Evolutionary conservation across 164 flowering plant genomes (phyloP).

Genomic region (Echeveria elegans): DNA sequence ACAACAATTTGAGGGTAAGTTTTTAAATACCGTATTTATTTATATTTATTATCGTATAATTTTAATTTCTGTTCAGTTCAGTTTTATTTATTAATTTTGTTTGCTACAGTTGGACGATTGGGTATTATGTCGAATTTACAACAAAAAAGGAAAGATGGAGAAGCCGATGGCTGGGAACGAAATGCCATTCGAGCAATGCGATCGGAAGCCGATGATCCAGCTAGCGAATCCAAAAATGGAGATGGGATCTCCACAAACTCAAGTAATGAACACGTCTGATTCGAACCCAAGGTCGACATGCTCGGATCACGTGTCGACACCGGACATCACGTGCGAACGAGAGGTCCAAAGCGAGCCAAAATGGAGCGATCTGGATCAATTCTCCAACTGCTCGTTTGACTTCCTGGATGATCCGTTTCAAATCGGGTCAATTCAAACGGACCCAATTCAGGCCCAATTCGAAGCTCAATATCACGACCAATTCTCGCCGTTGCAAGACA

Average conservation of each 20-base stretch:
- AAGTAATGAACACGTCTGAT: background rate
- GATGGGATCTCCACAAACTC: conserved; percentile 5
- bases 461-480: conserved; percentile 8
- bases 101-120: conserved; percentile 75
- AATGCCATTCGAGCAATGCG: conserved; percentile 15
- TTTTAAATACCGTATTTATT: background rate
- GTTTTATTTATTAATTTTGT: background rate
- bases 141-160: conserved; percentile 61
- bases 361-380: conserved; percentile 34
- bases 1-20: conserved; percentile 39
- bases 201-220: conserved; percentile 25
- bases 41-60: background rate
- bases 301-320: conserved; percentile 56
- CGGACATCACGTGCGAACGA: conserved; percentile 38
- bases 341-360: conserved; percentile 63
- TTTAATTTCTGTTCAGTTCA: background rate
- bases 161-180: conserved; percentile 13
- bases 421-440: conserved; percentile 18
- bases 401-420: conserved; percentile 29
- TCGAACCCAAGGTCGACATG: conserved; percentile 36
- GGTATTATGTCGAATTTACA: conserved; percentile 81
- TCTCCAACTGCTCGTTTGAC: conserved; percentile 22
- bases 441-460: conserved; percentile 15
- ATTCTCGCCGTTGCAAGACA: conserved; percentile 29
- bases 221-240: background rate